Conservation (phyloP, 177 flowering plant genomes). For the Vitis hybrid region DNA sequence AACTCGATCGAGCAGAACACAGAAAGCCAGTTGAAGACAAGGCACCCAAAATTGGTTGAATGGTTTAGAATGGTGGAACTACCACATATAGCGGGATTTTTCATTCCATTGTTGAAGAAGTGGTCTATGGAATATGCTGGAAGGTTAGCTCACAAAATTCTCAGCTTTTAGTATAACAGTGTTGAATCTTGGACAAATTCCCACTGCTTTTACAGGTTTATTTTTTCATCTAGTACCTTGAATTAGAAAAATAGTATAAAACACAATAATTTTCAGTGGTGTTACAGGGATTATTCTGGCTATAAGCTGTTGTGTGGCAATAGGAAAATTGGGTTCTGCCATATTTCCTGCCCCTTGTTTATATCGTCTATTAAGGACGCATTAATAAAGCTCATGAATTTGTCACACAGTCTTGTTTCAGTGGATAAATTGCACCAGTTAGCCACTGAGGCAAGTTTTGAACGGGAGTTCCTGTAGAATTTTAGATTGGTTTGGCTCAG, state of each 20-base stretch:
- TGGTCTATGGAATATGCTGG: constrained; percentile 49
- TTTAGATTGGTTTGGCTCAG: constrained; percentile 62
- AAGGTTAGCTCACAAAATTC: constrained; percentile 36
- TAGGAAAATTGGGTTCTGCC: constrained; percentile 43
- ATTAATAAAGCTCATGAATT: constrained; percentile 44
- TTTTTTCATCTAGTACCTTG: neutral
- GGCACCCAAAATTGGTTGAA: constrained; percentile 33
- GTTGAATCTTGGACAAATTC: neutral
- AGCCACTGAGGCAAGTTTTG: constrained; percentile 59
- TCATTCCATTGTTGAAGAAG: constrained; percentile 42
- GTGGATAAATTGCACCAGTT: constrained; percentile 45
- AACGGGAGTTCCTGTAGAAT: constrained; percentile 51
- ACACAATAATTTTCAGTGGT: constrained; percentile 45
- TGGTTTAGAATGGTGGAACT: constrained; percentile 55
- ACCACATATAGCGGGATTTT: constrained; percentile 44
- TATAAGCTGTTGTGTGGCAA: constrained; percentile 52
- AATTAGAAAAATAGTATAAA: constrained; percentile 12
- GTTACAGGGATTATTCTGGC: constrained; percentile 61
- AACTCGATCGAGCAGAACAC: constrained; percentile 31
- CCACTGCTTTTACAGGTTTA: neutral
- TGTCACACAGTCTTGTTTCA: constrained; percentile 34
- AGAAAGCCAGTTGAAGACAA: constrained; percentile 39
- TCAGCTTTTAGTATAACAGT: constrained; percentile 1
- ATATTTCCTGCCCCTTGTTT: constrained; percentile 33
- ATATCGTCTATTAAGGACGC: constrained; percentile 31